Evolutionary conservation across 1,284 basidiomycete genomes (phyloP).

Genomic region (Singerocomus inundabilis): DNA sequence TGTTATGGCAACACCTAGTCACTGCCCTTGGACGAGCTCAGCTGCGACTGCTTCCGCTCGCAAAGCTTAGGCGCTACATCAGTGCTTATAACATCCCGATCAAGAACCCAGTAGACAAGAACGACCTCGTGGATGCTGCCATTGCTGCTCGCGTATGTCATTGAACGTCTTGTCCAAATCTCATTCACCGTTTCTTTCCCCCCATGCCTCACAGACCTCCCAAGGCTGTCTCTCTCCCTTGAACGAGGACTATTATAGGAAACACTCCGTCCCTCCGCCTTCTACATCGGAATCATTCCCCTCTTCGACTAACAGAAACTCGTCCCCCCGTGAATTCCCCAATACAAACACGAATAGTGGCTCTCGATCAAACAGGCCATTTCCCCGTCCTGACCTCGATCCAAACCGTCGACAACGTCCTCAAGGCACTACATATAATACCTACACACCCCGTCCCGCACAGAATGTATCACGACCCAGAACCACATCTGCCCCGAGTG

Average conservation of each 20-base stretch:
- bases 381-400: slow-evolving; percentile 43
- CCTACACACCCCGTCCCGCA: slow-evolving; percentile 18
- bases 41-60: slow-evolving; percentile 52
- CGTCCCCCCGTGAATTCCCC: slow-evolving; percentile 16
- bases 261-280: slow-evolving; percentile 59
- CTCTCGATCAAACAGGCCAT: slow-evolving; percentile 16
- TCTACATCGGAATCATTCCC: slow-evolving; percentile 32
- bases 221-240: slow-evolving; percentile 26
- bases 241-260: slow-evolving; percentile 58
- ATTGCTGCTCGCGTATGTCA: slow-evolving; percentile 50
- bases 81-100: slow-evolving; percentile 65
- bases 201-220: slow-evolving; percentile 27
- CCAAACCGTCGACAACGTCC: slow-evolving; percentile 24
- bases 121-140: slow-evolving; percentile 67
- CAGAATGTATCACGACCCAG: slow-evolving; percentile 15
- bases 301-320: slow-evolving; percentile 21
- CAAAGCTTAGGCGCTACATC: slow-evolving; percentile 65
- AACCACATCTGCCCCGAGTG: slow-evolving; percentile 25
- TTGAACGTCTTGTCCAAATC: no score
- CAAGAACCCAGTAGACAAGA: slow-evolving; percentile 68
- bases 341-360: slow-evolving; percentile 6
- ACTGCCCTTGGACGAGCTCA: slow-evolving; percentile 60
- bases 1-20: slow-evolving; percentile 40
- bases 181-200: slow-evolving; percentile 29
- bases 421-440: slow-evolving; percentile 21